Conservation (phyloP, 345 rosid genomes). For the Populus ilicifolia region DNA sequence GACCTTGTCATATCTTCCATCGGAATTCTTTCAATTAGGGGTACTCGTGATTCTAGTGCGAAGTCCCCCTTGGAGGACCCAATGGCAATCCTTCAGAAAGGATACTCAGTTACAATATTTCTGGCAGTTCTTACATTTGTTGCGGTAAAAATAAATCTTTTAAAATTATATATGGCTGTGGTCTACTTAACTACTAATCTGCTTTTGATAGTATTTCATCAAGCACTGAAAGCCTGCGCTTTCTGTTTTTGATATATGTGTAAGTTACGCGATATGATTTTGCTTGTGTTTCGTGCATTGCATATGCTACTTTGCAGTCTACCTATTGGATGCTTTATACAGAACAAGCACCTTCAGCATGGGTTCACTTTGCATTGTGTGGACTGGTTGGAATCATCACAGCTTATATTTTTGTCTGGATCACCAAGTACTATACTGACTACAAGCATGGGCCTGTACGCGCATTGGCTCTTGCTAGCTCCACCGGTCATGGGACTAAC, state of each 20-base stretch:
- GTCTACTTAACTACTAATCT: not conserved
- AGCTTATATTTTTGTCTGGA: constrained; percentile 86
- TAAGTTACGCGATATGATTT: constrained; percentile 10
- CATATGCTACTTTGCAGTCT: constrained; percentile 51
- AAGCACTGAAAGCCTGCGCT: not conserved
- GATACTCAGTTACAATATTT: constrained; percentile 81
- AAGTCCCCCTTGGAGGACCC: constrained; percentile 88
- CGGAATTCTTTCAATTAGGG: constrained; percentile 86
- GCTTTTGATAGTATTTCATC: not conserved
- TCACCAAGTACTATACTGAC: constrained; percentile 94
- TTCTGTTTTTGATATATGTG: constrained; percentile 4
- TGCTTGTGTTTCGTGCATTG: not conserved
- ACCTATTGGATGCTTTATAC: constrained; percentile 98
- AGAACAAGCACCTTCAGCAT: constrained; percentile 95
- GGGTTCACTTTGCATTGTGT: constrained; percentile 91
- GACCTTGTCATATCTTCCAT: constrained; percentile 87
- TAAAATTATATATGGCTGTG: not conserved
- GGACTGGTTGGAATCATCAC: constrained; percentile 97
- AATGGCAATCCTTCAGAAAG: constrained; percentile 94
- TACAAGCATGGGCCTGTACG: constrained; percentile 98
- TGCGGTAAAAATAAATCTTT: constrained; percentile 53
- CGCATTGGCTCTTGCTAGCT: constrained; percentile 85
- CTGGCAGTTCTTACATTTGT: constrained; percentile 85
- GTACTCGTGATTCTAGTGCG: constrained; percentile 68
- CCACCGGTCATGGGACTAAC: constrained; percentile 98